Evolutionary conservation across 805 yeast species (phyloP).

Genomic region (Pichia thaimueangensis): DNA sequence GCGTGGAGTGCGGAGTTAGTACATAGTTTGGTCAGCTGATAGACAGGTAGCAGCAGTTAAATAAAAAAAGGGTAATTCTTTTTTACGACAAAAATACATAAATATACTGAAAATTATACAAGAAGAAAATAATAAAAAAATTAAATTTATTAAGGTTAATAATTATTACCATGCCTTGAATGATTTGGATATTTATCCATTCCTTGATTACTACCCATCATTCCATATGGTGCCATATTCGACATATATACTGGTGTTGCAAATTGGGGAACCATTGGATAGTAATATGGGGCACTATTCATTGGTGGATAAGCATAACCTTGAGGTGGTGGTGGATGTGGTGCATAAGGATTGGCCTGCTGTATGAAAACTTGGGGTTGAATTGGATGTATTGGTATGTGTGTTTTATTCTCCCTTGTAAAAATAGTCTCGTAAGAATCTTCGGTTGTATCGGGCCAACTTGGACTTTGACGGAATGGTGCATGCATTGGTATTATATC

Average conservation of each 20-base stretch:
- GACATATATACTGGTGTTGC: neutral
- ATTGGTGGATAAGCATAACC: slow-evolving; percentile 3
- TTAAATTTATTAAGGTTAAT: too few species aligned
- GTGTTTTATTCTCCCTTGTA: slow-evolving; percentile 2
- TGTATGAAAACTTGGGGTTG: slow-evolving; percentile 3
- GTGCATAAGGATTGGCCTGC: slow-evolving; percentile 1
- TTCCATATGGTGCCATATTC: neutral
- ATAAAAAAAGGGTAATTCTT: too few species aligned
- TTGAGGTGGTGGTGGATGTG: neutral
- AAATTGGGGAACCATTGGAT: neutral
- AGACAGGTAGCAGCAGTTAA: too few species aligned
- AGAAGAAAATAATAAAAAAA: too few species aligned
- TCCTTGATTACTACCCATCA: slow-evolving; percentile 1
- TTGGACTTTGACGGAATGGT: neutral
- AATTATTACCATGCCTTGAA: slow-evolving; percentile 2
- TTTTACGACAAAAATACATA: too few species aligned
- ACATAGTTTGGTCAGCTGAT: too few species aligned
- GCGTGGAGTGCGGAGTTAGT: too few species aligned
- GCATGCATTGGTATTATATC: slow-evolving; percentile 6
- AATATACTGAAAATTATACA: too few species aligned
- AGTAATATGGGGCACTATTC: neutral
- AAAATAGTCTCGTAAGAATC: slow-evolving; percentile 2
- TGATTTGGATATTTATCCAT: slow-evolving; percentile 6
- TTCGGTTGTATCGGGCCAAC: slow-evolving; percentile 7
- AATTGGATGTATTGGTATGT: neutral